These are phyloP conservation scores for Apiotrichum veenhuisii DNA, from an alignment of 1,284 basidiomycete species.

Conservation along the genomic window DNA sequence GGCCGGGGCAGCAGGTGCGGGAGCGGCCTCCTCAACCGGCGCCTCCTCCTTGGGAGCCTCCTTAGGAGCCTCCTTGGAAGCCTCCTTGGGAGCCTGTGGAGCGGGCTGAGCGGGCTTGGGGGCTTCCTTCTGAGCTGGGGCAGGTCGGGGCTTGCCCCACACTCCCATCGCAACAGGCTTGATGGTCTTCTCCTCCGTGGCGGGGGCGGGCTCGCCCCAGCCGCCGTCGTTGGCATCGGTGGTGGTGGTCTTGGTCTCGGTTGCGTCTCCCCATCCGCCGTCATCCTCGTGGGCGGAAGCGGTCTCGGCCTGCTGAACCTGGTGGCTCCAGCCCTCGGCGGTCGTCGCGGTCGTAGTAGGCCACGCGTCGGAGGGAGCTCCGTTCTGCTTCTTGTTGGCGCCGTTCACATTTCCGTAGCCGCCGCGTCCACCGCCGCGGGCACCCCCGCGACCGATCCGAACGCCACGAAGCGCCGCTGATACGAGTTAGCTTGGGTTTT, in stretches of 20 bases:
- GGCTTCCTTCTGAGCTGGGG: conserved; percentile 28
- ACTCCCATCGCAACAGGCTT: conserved; percentile 10
- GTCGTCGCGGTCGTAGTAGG: conserved; percentile 40
- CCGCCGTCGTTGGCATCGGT: conserved; percentile 21
- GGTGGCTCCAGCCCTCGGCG: conserved; percentile 39
- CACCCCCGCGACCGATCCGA: conserved; percentile 33
- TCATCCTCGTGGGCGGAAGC: conserved; percentile 25
- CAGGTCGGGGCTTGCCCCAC: conserved; percentile 7
- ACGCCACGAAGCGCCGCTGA: conserved; percentile 18
- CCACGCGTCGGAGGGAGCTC: conserved; percentile 24
- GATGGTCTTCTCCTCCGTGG: conserved; percentile 11
- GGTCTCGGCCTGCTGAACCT: conserved; percentile 37
- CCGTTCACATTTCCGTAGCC: conserved; percentile 30
- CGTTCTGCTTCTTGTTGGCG: conserved; percentile 23
- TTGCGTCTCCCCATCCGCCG: conserved; percentile 21
- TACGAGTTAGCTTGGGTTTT: not conserved
- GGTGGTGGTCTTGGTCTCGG: conserved; percentile 7
- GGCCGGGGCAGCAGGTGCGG: not conserved
- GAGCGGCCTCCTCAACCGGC: not conserved
- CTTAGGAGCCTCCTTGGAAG: not conserved
- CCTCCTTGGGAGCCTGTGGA: conserved; percentile 21
- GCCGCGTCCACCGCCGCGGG: conserved; percentile 43
- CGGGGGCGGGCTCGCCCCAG: conserved; percentile 12
- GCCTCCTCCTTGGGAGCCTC: conserved; percentile 1
- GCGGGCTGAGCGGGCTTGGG: conserved; percentile 33